Conservation (phyloP, 2,329 filamentous ascomycete species). For the Diatrype stigma region DNA sequence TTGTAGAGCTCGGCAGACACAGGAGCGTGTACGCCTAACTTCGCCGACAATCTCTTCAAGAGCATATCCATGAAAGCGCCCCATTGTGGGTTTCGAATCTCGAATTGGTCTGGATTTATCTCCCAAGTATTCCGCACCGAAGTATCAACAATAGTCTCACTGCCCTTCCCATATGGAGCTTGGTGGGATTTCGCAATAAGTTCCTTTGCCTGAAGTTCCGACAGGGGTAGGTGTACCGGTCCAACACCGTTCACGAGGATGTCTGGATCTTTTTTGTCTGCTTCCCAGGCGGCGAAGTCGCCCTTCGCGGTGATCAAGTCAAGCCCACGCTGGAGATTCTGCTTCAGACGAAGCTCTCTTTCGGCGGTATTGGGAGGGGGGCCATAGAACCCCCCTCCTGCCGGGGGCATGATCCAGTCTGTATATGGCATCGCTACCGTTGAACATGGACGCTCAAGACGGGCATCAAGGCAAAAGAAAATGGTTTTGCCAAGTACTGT, state of each 20-base stretch:
- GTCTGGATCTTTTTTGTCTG: background rate
- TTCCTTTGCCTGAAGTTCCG: constrained; percentile 16
- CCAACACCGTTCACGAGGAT: constrained; percentile 14
- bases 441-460: too few species aligned
- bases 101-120: background rate
- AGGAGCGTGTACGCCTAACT: too few species aligned
- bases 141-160: background rate
- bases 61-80: constrained; percentile 8
- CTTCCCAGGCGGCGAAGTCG: constrained; percentile 1
- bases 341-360: background rate
- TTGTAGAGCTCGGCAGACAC: constrained; percentile 29
- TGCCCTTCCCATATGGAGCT: background rate
- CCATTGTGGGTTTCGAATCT: background rate
- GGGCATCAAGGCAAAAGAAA: too few species aligned
- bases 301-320: background rate
- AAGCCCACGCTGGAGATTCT: constrained; percentile 1
- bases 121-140: background rate
- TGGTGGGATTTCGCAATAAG: constrained; percentile 21
- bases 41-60: background rate
- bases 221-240: constrained; percentile 21
- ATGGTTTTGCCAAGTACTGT: too few species aligned
- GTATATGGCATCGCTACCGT: too few species aligned
- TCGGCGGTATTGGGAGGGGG: too few species aligned
- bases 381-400: too few species aligned
- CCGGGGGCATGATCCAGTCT: too few species aligned